Evolutionary conservation across 805 yeast species (phyloP), one percentile per base, ranked within the genome.

Genomic region (Ogataea paraovalis): DNA sequence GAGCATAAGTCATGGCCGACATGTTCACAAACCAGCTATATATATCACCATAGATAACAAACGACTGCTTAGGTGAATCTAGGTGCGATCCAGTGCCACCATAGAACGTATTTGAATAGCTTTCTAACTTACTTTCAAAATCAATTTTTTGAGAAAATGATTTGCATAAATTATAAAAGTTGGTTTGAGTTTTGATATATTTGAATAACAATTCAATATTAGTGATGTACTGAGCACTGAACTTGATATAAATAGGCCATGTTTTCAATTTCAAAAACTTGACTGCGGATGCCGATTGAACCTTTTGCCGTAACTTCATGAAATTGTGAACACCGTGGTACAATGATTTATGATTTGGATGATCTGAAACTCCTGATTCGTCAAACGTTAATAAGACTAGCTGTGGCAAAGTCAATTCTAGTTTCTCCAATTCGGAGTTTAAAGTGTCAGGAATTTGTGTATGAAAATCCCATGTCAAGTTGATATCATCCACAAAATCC

Each of bases 1-100:
- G 98, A 2, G 86, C 96, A 53, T 74, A 74, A 2, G 83, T 69
- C 96, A 92, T 89, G 3, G 96, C 86, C 0, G 85, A 75, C 46
- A 82, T 72, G 39, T 67, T 62, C 27, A 71, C 66, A 45, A 73
- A 64, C 62, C 72, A 59, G 53, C 64, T 59, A 49, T 72, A 66
- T 47, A 73, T 55, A 54, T 72, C 73, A 14, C 67, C 58, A 50
- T 63, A 74, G 19, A 75, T 62, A 49, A 64, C 66, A 23, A 75
- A 52, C n/a, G 72, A 61, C 2, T 63, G n/a, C 2, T 30, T 39
- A 9, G 34, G 12, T 30, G 34, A 30, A 14, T 30, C 16, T 14
- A 20, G 16, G 21, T 34, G 19, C 5, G 21, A 34, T 16, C 16
- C 38, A 12, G 38, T 13, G 8, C 21, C 6, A 18, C 38, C 38